Conservation (phyloP, 1,284 basidiomycete species). For the Melanopsichium pennsylvanicum region DNA sequence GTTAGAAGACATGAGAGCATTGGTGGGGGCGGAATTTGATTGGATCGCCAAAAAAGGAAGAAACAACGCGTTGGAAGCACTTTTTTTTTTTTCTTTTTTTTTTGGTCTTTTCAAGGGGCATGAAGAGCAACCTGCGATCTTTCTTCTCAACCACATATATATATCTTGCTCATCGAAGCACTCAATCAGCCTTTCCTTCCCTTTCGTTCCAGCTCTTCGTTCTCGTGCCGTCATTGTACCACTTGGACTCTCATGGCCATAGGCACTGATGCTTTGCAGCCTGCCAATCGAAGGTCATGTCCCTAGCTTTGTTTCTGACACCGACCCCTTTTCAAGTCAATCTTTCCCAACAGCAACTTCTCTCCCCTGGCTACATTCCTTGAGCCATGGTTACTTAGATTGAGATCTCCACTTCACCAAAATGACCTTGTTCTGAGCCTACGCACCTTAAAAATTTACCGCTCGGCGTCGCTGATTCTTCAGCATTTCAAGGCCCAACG, state of each 20-base stretch:
- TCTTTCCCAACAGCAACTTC: neutral
- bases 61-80: neutral
- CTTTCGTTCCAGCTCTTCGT: no score
- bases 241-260: no score
- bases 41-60: neutral
- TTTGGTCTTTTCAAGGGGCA: no score
- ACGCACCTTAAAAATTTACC: constrained; percentile 36
- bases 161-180: no score
- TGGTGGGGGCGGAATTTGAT: neutral
- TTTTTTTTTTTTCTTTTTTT: neutral
- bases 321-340: no score
- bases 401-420: neutral
- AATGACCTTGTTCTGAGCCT: neutral
- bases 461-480: constrained; percentile 6
- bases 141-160: constrained; percentile 13
- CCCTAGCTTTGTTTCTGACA: no score
- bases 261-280: no score
- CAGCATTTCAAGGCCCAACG: constrained; percentile 11
- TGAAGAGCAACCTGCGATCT: neutral
- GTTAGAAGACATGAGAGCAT: neutral
- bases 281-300: no score
- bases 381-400: no score
- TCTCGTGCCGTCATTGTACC: no score
- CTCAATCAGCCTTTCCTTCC: no score
- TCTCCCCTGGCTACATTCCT: neutral